Base-by-base conservation (phyloP, 2,329 filamentous ascomycete species). In the Colletotrichum magnum region DNA sequence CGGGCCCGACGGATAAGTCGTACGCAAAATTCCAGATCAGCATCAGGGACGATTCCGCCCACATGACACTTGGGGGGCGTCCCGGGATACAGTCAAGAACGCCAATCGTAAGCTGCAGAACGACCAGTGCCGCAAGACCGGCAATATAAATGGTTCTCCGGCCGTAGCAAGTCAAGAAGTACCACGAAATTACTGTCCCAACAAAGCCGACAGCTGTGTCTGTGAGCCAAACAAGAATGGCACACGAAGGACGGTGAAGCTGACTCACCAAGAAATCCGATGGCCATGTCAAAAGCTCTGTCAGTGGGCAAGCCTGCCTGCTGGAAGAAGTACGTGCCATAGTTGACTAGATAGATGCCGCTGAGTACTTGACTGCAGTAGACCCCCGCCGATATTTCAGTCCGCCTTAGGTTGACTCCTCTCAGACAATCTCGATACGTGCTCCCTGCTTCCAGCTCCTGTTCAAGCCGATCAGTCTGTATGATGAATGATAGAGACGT, bases 291-390 rank as follows among this genome's bases (percentile, higher is more conserved):
- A 68, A 83, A 85, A 0, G 82, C 78, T 5, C 78, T 76, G 7
- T 75, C 72, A 36, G 78, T 71, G 56, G 77, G 70, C 63, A 85
- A 78, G 56, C 85, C 83, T 2, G 82, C 79, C 71, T 83, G 82
- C 56, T 82, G 77, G 74, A 84, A 84, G 75, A 86, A 86, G 77
- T 83, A 85, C 77, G 88, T 91, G 1, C 87, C 89, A 71, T 90
- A 92, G 65, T 88, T 87, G 56, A 90, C 88, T 71, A 92, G 86
- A 15, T 89, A 88, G 71, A 89, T 89, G 26, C 90, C 89, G 59
- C 86, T 88, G 2, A 92, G 80, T 21, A 90, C 90, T 74, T 92
- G 90, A 3, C 89, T 89, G 4, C 87, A 85, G 81, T 90, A 92
- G 6, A 90, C 88, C 76, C 90, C 89, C 69, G 83, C 82, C 4